Percentiles rank a stretch among this genome's conserved stretches.
phyloP scores from a whole-genome alignment of 1,284 basidiomycete species.

The Leccinum griseonigrum region DNA sequence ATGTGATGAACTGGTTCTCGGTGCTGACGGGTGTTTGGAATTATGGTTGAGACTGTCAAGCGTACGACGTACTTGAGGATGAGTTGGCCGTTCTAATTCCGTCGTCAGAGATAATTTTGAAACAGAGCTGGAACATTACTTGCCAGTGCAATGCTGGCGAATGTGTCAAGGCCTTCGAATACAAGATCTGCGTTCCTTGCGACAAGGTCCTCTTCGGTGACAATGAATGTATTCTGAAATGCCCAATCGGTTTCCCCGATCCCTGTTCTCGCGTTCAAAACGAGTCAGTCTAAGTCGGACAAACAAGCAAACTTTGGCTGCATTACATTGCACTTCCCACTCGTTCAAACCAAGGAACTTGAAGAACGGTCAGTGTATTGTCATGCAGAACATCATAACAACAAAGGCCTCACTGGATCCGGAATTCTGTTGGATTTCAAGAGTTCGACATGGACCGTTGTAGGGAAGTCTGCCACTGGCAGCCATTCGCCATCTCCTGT shows the following conservation, averaged over 20 bases:
- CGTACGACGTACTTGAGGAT: constrained; percentile 53
- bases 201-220: constrained; percentile 47
- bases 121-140: constrained; percentile 24
- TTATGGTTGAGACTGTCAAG: neutral
- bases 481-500: constrained; percentile 69
- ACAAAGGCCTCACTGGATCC: constrained; percentile 62
- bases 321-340: constrained; percentile 82
- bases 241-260: constrained; percentile 83
- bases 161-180: constrained; percentile 89
- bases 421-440: constrained; percentile 68
- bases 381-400: neutral
- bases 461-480: constrained; percentile 63
- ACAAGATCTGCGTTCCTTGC: constrained; percentile 65
- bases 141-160: constrained; percentile 67
- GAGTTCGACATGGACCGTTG: constrained; percentile 83
- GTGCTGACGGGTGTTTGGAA: constrained; percentile 39
- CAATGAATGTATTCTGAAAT: constrained; percentile 70
- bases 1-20: constrained; percentile 76
- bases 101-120: neutral
- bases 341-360: constrained; percentile 77
- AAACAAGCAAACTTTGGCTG: constrained; percentile 15
- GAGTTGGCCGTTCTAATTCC: constrained; percentile 61
- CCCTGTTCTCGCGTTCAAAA: constrained; percentile 48
- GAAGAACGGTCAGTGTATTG: constrained; percentile 6
- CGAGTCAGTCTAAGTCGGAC: neutral